Percentiles rank a stretch among this genome's conserved stretches.
Evolutionary conservation across 140 eudicot species (phyloP).

Genomic region (Erigeron philadelphicus): DNA sequence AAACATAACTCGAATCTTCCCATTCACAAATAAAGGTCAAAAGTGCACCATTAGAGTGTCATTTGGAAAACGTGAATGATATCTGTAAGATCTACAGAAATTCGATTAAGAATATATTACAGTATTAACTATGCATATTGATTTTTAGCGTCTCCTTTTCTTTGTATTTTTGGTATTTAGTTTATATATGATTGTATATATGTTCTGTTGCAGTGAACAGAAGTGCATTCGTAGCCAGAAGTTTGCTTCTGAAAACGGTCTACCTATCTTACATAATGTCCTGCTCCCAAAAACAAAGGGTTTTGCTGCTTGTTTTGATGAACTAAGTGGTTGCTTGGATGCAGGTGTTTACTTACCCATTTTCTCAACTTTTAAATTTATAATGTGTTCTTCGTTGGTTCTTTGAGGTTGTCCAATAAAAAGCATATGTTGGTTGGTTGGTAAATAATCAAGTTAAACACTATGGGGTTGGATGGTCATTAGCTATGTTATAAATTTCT

Average conservation of each 20-base stretch:
- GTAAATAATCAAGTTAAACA: not conserved
- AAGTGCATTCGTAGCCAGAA: constrained; percentile 73
- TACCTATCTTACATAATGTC: constrained; percentile 72
- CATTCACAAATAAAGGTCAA: not conserved
- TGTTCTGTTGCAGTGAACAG: constrained; percentile 52
- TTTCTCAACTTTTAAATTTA: too few species aligned
- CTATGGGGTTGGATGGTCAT: not conserved
- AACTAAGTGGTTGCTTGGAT: constrained; percentile 59
- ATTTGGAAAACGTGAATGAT: not conserved
- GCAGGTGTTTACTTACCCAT: constrained; percentile 42
- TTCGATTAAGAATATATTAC: not conserved
- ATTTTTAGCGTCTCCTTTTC: constrained; percentile 8
- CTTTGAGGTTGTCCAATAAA: not conserved
- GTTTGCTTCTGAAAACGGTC: constrained; percentile 71
- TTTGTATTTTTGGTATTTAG: not conserved
- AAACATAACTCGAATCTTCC: not conserved
- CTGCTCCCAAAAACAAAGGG: constrained; percentile 87
- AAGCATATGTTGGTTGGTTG: not conserved
- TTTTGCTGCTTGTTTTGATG: constrained; percentile 63
- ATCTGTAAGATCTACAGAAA: not conserved
- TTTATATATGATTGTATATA: not conserved
- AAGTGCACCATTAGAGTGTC: not conserved
- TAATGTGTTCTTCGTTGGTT: not conserved
- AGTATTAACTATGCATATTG: not conserved
- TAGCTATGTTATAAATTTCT: not conserved